Percentiles rank a stretch among this genome's conserved stretches.
These are phyloP conservation scores for Sarcocystis neurona DNA, from an alignment of 169 alveolate species.

Conservation along the genomic window DNA sequence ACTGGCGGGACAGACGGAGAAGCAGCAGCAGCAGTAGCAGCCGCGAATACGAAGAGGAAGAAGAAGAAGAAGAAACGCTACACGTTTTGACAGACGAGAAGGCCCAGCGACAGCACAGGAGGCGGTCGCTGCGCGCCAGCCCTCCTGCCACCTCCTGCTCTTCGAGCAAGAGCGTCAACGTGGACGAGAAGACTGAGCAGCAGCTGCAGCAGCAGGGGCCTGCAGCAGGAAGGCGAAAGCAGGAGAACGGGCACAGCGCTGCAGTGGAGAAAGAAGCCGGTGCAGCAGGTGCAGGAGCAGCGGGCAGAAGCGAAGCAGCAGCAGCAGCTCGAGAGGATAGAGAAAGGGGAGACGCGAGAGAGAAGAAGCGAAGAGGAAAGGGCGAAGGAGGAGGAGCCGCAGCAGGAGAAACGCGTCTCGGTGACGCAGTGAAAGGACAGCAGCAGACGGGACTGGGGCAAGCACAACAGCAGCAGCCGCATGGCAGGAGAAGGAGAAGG, in stretches of 20 bases:
- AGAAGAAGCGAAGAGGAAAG: not conserved
- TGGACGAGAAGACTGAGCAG: not conserved
- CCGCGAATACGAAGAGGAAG: not conserved
- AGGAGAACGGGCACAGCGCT: not conserved
- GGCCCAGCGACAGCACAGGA: too few relatives aligned
- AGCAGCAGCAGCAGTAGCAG: not conserved
- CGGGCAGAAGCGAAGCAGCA: not conserved
- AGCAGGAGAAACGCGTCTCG: not conserved
- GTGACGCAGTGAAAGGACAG: not conserved
- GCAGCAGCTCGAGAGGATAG: not conserved
- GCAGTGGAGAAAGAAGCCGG: not conserved
- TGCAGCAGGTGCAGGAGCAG: not conserved
- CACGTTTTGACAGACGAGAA: too few relatives aligned
- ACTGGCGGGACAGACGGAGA: not conserved
- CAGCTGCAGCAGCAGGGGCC: not conserved
- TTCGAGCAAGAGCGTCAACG: not conserved
- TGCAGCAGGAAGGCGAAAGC: not conserved
- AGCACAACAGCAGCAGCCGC: not conserved
- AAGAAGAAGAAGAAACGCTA: not conserved
- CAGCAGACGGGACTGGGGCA: not conserved
- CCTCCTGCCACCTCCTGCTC: too few relatives aligned
- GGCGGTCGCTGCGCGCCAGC: too few relatives aligned
- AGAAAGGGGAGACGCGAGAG: not conserved
- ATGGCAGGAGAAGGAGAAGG: not conserved
- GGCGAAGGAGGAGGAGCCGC: not conserved